Evolutionary conservation across 768 basidiomycete species (phyloP), one percentile per base, ranked within the genome.

Genomic region (Holtermanniella nyarrowii): DNA sequence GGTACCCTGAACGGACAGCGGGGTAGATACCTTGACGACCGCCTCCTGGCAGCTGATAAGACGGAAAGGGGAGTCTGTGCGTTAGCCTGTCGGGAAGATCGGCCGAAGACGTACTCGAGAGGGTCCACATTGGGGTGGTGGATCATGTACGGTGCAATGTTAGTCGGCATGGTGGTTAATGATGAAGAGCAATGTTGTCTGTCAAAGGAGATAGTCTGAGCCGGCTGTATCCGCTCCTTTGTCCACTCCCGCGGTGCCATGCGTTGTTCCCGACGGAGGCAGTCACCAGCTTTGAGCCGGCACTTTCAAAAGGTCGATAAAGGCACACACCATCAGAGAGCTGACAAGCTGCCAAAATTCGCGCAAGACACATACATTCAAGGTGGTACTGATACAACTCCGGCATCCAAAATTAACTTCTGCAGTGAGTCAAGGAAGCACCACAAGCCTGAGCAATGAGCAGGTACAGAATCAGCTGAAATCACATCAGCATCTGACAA

Each of bases 371-470:
- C 31, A 37, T 37, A 37, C 31, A 37, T 37, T n/a, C n/a, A n/a
- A n/a, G 31, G 16, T 7, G 31, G 31, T 37, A 37, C 31, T 7
- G n/a, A n/a, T n/a, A n/a, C n/a, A n/a, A n/a, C n/a, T n/a, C n/a
- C n/a, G n/a, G n/a, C n/a, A n/a, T n/a, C n/a, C 18, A 39, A 50
- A 4, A 18, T 27, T 44, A 54, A 21, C 24, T 25, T 5, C 58
- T 50, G 55, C 86, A 88, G 47, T 80, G 84, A 60, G 81, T 80
- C 65, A 95, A 71, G 42, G 79, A 80, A 0, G 82, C 80, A 13
- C 91, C 91, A 65, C 93, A 96, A 72, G 90, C 85, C 72, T 90
- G 84, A 1, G 93, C 90, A 18, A 83, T 73, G 55, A 96, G 73
- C 46, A 96, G 72, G 76, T 87, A 96, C 2, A 91, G 54, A 48